phyloP scores from a whole-genome alignment of 108 stramenopile species.

The Skeletonema costatum region DNA sequence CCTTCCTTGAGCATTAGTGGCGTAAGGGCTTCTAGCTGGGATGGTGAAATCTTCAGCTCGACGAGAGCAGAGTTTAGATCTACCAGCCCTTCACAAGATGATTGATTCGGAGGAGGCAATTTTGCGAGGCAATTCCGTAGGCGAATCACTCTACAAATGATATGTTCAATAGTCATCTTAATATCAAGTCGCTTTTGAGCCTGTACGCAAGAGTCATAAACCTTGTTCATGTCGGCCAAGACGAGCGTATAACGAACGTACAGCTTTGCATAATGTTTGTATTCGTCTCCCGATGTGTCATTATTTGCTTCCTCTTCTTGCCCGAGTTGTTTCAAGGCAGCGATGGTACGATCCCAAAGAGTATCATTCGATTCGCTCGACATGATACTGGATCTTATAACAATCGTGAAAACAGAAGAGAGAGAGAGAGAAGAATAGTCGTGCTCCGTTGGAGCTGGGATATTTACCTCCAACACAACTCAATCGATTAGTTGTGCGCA shows the following conservation, averaged over 20 bases:
- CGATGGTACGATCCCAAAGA: slow-evolving; percentile 42
- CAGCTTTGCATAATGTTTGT: slow-evolving; percentile 70
- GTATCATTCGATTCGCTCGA: slow-evolving; percentile 49
- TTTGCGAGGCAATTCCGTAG: slow-evolving; percentile 79
- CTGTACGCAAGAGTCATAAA: slow-evolving; percentile 80
- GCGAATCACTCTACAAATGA: slow-evolving; percentile 78
- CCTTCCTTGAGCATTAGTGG: slow-evolving; percentile 75
- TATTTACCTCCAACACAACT: too few relatives aligned
- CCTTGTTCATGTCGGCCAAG: slow-evolving; percentile 60
- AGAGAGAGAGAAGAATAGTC: too few relatives aligned
- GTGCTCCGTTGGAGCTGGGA: too few relatives aligned
- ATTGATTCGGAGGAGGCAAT: slow-evolving; percentile 81
- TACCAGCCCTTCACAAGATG: slow-evolving; percentile 4
- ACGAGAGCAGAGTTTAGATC: slow-evolving; percentile 66
- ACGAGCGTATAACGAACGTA: slow-evolving; percentile 82
- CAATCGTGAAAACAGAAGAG: too few relatives aligned
- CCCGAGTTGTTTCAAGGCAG: slow-evolving; percentile 21
- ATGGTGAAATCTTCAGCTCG: slow-evolving; percentile 76
- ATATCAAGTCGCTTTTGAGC: slow-evolving; percentile 89
- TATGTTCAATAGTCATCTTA: slow-evolving; percentile 69
- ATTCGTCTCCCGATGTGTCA: not conserved
- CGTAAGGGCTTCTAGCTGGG: slow-evolving; percentile 74
- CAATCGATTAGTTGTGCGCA: too few relatives aligned
- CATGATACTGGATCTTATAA: slow-evolving; percentile 4
- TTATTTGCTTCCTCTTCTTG: slow-evolving; percentile 24